Base-by-base conservation (phyloP, 768 basidiomycete genomes). In the Boletus coccyginus region DNA sequence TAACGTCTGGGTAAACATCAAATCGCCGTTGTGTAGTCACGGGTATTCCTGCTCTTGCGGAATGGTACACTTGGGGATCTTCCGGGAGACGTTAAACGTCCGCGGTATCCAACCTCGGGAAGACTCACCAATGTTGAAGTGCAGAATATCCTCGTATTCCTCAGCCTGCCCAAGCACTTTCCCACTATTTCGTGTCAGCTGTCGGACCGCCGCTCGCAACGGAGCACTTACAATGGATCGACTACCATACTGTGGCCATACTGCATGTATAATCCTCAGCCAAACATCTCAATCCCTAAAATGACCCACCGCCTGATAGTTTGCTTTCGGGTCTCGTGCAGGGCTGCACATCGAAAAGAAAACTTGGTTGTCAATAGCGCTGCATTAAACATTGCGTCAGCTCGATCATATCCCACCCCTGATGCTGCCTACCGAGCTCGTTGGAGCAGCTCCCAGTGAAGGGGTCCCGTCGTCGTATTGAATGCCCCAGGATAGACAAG, bases 351-450 rank as follows among this genome's bases (percentile, higher is more conserved):
- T 96, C 1, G 90, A 81, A 59, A 98, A 84, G 74, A 83, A 99
- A n/a, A 98, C 83, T 73, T 98, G 95, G 66, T 98, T 98, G 69
- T 99, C 97, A 24, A 94, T 83, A 7, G 97, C 97, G 55, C 95
- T 94, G 63, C 21, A 60, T n/a, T 52, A 11, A 50, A 13, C 11
- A 13, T 32, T 45, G 31, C 9, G 19, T 71, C 40, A 65, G 52
- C 42, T 42, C 17, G n/a, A 24, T 27, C 27, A 48, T 19, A 16
- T 16, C 19, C 21, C 40, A 42, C 8, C 38, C 14, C 16, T 16
- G 36, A 11, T 9, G 17, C 38, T 19, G 43, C 50, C n/a, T 66
- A 90, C 92, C 94, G 78, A 53, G 87, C 86, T 48, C 90, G 81
- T 66, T 92, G 91, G 21, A 99, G 78, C 4, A 99, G 77, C 63